Percentiles rank a stretch among this genome's conserved stretches.
phyloP scores from a whole-genome alignment of 176 grass and related monocot genomes.

The Oryza coarctata region DNA sequence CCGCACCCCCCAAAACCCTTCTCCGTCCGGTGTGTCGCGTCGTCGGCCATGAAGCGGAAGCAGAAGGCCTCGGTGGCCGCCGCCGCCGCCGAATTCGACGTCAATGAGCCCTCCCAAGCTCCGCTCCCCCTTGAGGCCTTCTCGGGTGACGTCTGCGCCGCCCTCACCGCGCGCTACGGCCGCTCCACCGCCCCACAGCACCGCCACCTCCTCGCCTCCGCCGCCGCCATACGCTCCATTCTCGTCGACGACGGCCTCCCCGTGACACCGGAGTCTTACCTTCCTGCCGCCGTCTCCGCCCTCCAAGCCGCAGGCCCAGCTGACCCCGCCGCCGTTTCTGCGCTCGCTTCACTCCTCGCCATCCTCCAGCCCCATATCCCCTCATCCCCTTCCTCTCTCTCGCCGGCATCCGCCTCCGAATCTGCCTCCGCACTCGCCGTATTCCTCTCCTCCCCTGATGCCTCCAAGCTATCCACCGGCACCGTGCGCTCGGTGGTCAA shows the following conservation, averaged over 20 bases:
- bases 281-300: slow-evolving; percentile 61
- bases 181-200: slow-evolving; percentile 88
- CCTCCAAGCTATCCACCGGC: slow-evolving; percentile 57
- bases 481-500: slow-evolving; percentile 77
- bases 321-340: slow-evolving; percentile 58
- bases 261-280: slow-evolving; percentile 58
- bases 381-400: slow-evolving; percentile 35
- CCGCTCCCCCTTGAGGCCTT: slow-evolving; percentile 39
- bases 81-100: slow-evolving; percentile 36
- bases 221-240: slow-evolving; percentile 89
- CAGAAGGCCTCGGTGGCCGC: slow-evolving; percentile 31
- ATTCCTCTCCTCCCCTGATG: slow-evolving; percentile 46
- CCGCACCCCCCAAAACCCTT: background rate
- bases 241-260: slow-evolving; percentile 63
- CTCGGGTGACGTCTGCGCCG: slow-evolving; percentile 70
- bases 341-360: slow-evolving; percentile 72
- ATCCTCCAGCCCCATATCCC: slow-evolving; percentile 71
- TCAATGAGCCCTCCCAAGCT: slow-evolving; percentile 31
- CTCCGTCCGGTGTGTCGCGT: background rate
- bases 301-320: slow-evolving; percentile 51
- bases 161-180: slow-evolving; percentile 76
- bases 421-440: slow-evolving; percentile 47
- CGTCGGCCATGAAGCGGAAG: slow-evolving; percentile 55
- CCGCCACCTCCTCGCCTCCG: slow-evolving; percentile 89
- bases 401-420: slow-evolving; percentile 48